These are phyloP conservation scores for Paragyromitra xinjiangensis DNA, from an alignment of 495 filamentous ascomycete genomes.

Conservation along the genomic window DNA sequence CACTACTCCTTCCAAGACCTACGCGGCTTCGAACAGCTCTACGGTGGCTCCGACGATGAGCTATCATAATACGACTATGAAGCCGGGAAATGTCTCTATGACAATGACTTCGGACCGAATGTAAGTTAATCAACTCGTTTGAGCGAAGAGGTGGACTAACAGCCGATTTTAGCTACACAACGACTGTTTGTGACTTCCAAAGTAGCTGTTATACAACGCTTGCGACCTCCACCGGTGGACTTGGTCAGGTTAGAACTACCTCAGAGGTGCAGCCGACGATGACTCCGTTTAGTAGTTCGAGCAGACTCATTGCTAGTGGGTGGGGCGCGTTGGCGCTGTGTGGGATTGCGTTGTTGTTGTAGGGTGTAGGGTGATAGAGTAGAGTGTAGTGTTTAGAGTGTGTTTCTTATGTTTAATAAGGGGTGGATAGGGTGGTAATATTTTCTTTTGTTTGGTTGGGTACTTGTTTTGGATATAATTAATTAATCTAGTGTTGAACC, in stretches of 20 bases:
- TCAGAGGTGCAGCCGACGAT: slow-evolving; percentile 28
- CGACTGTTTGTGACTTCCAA: slow-evolving; percentile 37
- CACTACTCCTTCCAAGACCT: neutral
- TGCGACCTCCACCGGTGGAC: slow-evolving; percentile 13
- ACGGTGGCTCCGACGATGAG: neutral
- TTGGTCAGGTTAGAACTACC: neutral
- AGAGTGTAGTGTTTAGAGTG: neutral
- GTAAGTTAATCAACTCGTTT: neutral
- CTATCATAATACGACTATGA: neutral
- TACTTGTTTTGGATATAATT: neutral
- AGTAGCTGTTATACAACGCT: slow-evolving; percentile 28
- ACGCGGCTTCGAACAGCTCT: neutral
- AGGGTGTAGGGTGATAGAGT: neutral
- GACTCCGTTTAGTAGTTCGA: slow-evolving; percentile 38
- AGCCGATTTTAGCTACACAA: slow-evolving; percentile 19
- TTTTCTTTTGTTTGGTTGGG: neutral
- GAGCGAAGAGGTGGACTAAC: neutral
- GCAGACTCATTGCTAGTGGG: slow-evolving; percentile 19
- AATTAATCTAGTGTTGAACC: neutral
- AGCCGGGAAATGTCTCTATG: slow-evolving; percentile 5
- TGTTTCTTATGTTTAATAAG: neutral
- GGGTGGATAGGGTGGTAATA: neutral
- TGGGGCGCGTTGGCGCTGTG: slow-evolving; percentile 34
- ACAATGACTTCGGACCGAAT: neutral
- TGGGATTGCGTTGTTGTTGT: slow-evolving; percentile 32